Evolutionary conservation across 108 stramenopile genomes (phyloP).

Genomic region (Thalassiosira profunda): DNA sequence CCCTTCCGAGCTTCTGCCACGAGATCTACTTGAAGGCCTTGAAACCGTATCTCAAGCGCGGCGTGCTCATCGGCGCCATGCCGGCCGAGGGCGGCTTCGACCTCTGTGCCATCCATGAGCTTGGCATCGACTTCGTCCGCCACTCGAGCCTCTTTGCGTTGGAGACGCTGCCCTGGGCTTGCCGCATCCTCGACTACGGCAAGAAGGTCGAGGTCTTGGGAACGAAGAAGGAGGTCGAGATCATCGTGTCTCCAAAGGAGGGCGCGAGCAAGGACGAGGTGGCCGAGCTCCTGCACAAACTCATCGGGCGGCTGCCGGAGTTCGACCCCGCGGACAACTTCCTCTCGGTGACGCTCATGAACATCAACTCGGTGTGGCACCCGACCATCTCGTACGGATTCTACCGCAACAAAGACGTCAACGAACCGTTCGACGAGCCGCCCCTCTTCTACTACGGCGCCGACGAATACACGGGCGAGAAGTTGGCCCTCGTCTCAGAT

Average conservation of each 20-base stretch:
- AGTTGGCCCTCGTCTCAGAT: constrained; percentile 20
- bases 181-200: constrained; percentile 49
- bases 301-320: constrained; percentile 28
- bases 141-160: constrained; percentile 34
- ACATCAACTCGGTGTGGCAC: constrained; percentile 54
- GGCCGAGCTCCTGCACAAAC: constrained; percentile 5
- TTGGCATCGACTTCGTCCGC: constrained; percentile 33
- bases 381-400: constrained; percentile 42
- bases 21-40: constrained; percentile 31
- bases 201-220: constrained; percentile 43
- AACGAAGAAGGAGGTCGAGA: constrained; percentile 50
- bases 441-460: constrained; percentile 53
- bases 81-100: constrained; percentile 56
- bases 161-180: constrained; percentile 50
- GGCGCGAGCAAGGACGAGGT: background rate
- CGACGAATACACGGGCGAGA: constrained; percentile 8
- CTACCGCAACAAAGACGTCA: constrained; percentile 33
- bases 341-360: constrained; percentile 44
- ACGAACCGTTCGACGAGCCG: constrained; percentile 38
- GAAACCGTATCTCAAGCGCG: constrained; percentile 29
- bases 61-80: constrained; percentile 38
- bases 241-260: constrained; percentile 21
- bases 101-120: constrained; percentile 19
- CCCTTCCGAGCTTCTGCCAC: constrained; percentile 44
- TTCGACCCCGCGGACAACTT: constrained; percentile 40